These are phyloP conservation scores for Santalum album DNA, from an alignment of 164 flowering plant genomes.

Conservation along the genomic window DNA sequence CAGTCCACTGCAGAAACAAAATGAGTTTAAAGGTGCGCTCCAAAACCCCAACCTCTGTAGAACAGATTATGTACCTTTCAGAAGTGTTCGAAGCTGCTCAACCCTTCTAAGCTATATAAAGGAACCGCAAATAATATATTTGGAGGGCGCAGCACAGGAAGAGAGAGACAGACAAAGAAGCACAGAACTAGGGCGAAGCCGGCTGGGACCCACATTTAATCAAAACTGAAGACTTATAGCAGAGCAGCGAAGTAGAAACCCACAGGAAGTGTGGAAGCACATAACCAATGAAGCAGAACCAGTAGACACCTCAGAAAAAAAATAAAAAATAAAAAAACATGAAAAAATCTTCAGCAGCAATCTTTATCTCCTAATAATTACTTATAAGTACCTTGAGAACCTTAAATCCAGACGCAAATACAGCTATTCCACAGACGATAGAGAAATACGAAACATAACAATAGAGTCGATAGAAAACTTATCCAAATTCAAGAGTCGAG, in stretches of 20 bases:
- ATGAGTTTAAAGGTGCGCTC: no score
- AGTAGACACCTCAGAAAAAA: constrained; percentile 55
- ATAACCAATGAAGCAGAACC: constrained; percentile 71
- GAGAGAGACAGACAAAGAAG: constrained; percentile 30
- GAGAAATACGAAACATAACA: constrained; percentile 19
- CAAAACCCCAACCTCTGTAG: constrained; percentile 19
- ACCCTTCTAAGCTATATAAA: constrained; percentile 17
- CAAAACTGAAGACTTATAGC: constrained; percentile 42
- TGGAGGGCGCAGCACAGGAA: constrained; percentile 23
- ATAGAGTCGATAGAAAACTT: constrained; percentile 37
- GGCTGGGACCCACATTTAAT: constrained; percentile 40
- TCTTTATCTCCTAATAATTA: constrained; percentile 8
- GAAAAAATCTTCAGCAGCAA: constrained; percentile 16
- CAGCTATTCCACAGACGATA: constrained; percentile 8
- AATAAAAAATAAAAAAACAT: constrained; percentile 24
- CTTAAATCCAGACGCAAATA: constrained; percentile 6
- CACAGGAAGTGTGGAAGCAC: constrained; percentile 42
- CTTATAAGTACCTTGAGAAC: constrained; percentile 9
- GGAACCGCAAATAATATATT: constrained; percentile 18
- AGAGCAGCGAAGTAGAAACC: constrained; percentile 33
- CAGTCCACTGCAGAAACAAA: no score
- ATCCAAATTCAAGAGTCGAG: constrained; percentile 44
- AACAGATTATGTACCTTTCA: constrained; percentile 42
- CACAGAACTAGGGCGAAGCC: constrained; percentile 27
- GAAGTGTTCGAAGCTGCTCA: constrained; percentile 31